Base-by-base conservation (phyloP, 208 protist species). In the Acanthamoeba triangularis region DNA sequence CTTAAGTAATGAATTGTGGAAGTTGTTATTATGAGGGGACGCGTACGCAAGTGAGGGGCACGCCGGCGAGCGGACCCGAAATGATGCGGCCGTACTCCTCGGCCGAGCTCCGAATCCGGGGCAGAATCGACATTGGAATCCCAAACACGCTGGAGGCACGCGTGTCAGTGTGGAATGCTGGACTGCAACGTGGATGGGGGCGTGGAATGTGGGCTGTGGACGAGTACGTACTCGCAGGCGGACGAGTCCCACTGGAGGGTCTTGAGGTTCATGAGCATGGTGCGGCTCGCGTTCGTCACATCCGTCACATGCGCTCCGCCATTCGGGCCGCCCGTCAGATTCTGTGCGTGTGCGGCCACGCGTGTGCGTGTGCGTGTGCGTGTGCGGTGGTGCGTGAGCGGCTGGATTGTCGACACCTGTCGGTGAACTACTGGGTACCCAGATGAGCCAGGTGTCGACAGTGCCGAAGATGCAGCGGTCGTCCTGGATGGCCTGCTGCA, bases 401-500 rank as follows among this genome's bases (percentile, higher is more conserved):
- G 59, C 28, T 20, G 18, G 4, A 20, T 20, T 67, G 18, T n/a
- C 1, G 18, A 35, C 11, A 23, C 63, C 25, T 28, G 23, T 10
- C 11, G n/a, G 11, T 3, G 23, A 23, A 10, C 10, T n/a, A n/a
- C n/a, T n/a, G 30, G 2, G 25, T 63, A 97, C 96, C 97, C 98
- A 99, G 74, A 99, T 97, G n/a, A 99, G 97, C 99, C 99, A 99
- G 23, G 97, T 97, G 94, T 99, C 99, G 33, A 99, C 97, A 14
- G 99, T 99, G 67, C 99, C 99, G 94, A 99, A 98, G 54, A 99
- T 93, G 13, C 98, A 98, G 13, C 74, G 96, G 20, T 97, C 97
- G 35, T 98, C 93, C 23, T 98, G 93, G 10, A 98, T 78, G 23
- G 99, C 98, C 41, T 98, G 92, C 23, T 96, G 76, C 14, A 99